Conservation (phyloP, 805 yeast genomes). For the Metschnikowia reukaufii region DNA sequence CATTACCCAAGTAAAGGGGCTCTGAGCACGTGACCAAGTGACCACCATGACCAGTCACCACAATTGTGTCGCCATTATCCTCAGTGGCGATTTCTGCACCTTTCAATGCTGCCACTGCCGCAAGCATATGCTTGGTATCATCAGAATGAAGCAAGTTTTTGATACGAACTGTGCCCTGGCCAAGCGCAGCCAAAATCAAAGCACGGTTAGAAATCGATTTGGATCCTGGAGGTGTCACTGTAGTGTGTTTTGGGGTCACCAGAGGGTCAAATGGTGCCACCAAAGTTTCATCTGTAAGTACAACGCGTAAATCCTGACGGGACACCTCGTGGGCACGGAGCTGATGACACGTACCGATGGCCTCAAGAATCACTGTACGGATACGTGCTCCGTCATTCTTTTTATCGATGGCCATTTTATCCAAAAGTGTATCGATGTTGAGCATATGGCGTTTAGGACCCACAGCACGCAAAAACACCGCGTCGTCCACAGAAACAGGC, state of each 20-base stretch:
- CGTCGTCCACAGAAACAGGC: slow-evolving; percentile 77
- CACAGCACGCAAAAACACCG: slow-evolving; percentile 60
- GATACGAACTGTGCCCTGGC: slow-evolving; percentile 78
- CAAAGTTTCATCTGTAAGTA: slow-evolving; percentile 75
- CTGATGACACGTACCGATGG: slow-evolving; percentile 88
- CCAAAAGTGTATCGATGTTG: slow-evolving; percentile 71
- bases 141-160: slow-evolving; percentile 91
- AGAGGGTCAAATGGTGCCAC: slow-evolving; percentile 56
- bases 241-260: slow-evolving; percentile 38
- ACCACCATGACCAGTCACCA: slow-evolving; percentile 86
- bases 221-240: slow-evolving; percentile 88
- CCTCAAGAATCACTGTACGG: slow-evolving; percentile 78
- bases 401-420: slow-evolving; percentile 93
- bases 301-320: slow-evolving; percentile 76
- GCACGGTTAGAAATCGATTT: slow-evolving; percentile 97
- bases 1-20: slow-evolving; percentile 87
- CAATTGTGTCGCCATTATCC: slow-evolving; percentile 86
- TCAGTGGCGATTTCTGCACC: slow-evolving; percentile 84
- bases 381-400: slow-evolving; percentile 93
- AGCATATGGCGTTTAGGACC: slow-evolving; percentile 62
- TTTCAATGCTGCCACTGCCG: slow-evolving; percentile 73
- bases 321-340: slow-evolving; percentile 80
- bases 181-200: slow-evolving; percentile 86
- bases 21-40: slow-evolving; percentile 59
- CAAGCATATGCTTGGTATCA: slow-evolving; percentile 92